Conservation (phyloP, 352 stramenopile species). For the Pythium oligandrum region DNA sequence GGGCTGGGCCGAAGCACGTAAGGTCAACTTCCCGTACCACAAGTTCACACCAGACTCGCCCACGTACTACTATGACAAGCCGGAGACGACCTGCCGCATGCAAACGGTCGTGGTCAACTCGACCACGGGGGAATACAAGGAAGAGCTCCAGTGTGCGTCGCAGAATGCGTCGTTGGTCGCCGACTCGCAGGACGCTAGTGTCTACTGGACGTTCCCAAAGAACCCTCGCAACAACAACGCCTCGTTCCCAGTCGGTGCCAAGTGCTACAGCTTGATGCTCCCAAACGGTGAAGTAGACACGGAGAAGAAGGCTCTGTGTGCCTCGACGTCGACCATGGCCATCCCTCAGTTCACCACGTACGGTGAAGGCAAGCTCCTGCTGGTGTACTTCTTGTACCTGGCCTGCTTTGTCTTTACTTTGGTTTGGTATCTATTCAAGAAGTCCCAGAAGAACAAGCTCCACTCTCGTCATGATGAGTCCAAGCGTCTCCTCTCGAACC, state of each 20-base stretch:
- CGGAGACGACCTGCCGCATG: constrained; percentile 43
- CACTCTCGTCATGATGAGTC: not conserved
- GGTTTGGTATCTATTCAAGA: not conserved
- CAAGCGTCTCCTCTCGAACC: not conserved
- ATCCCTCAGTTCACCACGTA: constrained; percentile 53
- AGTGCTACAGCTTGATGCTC: constrained; percentile 44
- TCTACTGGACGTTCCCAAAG: constrained; percentile 50
- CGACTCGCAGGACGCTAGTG: constrained; percentile 35
- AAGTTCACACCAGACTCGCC: constrained; percentile 37
- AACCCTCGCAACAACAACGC: constrained; percentile 72
- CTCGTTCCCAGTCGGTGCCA: constrained; percentile 50
- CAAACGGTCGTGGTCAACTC: constrained; percentile 22
- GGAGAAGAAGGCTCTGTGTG: constrained; percentile 24
- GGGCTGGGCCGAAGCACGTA: constrained; percentile 16
- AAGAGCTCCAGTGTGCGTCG: constrained; percentile 46
- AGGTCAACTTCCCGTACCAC: constrained; percentile 24
- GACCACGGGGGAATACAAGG: constrained; percentile 14
- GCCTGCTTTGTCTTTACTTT: not conserved
- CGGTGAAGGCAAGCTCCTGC: constrained; percentile 38
- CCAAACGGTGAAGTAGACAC: constrained; percentile 26
- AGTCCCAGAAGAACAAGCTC: not conserved
- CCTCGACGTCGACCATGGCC: constrained; percentile 9
- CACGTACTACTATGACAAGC: constrained; percentile 47
- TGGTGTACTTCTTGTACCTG: constrained; percentile 47
- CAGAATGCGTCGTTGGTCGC: constrained; percentile 48